These are phyloP conservation scores for Kandelia obovata DNA, from an alignment of 345 rosid genomes.

Conservation along the genomic window DNA sequence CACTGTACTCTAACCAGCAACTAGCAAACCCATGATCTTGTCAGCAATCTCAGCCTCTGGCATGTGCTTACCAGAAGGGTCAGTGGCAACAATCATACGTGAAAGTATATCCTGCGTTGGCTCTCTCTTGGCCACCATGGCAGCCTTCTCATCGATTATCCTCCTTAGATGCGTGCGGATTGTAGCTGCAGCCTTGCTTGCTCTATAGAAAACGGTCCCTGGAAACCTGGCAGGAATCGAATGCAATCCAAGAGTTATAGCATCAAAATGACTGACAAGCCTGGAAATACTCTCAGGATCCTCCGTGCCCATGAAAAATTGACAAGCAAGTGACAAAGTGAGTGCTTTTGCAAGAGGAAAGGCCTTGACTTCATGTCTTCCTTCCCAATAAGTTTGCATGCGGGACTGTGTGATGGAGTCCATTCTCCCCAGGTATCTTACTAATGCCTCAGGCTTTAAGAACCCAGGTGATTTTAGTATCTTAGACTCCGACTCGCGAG, in stretches of 20 bases:
- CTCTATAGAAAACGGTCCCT: conserved; percentile 40
- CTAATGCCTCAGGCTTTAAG: conserved; percentile 52
- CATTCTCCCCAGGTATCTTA: conserved; percentile 44
- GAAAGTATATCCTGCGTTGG: conserved; percentile 35
- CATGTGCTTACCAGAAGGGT: conserved; percentile 41
- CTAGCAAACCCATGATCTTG: conserved; percentile 51
- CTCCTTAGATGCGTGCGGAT: conserved; percentile 32
- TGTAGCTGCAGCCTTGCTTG: conserved; percentile 32
- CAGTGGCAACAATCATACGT: conserved; percentile 37
- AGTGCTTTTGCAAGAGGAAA: conserved; percentile 38
- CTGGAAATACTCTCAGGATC: conserved; percentile 40
- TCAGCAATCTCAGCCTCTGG: conserved; percentile 49
- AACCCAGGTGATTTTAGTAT: conserved; percentile 37
- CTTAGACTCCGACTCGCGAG: conserved; percentile 30
- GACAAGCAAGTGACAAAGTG: conserved; percentile 46
- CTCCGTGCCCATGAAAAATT: conserved; percentile 46
- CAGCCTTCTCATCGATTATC: conserved; percentile 38
- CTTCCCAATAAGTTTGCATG: conserved; percentile 39
- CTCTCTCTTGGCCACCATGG: conserved; percentile 22
- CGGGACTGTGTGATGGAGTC: conserved; percentile 45
- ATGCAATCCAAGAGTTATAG: conserved; percentile 43
- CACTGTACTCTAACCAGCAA: conserved; percentile 55
- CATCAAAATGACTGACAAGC: conserved; percentile 40
- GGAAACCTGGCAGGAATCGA: conserved; percentile 40
- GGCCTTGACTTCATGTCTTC: conserved; percentile 28